Percentiles rank a stretch among this genome's conserved stretches.
phyloP scores from a whole-genome alignment of 768 basidiomycete genomes.

The Lentinula sp. region DNA sequence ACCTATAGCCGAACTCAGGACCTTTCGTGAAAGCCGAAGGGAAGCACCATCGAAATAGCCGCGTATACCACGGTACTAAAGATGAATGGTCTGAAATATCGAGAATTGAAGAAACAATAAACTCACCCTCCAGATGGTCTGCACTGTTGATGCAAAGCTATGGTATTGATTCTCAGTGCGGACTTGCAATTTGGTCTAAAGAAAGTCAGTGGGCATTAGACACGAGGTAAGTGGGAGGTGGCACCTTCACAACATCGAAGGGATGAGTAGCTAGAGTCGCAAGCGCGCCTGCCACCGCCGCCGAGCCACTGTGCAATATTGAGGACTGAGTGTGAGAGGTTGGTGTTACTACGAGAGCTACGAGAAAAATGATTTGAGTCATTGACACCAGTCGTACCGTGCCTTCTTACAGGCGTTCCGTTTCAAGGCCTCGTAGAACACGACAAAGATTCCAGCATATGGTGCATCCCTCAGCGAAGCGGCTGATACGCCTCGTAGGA shows the following conservation, averaged over 20 bases:
- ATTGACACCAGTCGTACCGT: conserved; percentile 3
- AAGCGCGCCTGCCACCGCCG: conserved; percentile 75
- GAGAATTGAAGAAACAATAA: background rate
- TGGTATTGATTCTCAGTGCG: conserved; percentile 73
- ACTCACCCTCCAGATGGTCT: conserved; percentile 65
- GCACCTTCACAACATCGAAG: conserved; percentile 90
- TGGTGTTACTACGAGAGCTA: conserved; percentile 36
- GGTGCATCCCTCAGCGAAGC: conserved; percentile 93
- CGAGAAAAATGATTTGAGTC: conserved; percentile 6
- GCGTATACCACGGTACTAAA: conserved; percentile 67
- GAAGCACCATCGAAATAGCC: conserved; percentile 89
- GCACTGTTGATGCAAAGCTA: conserved; percentile 58
- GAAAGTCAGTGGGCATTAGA: conserved; percentile 4
- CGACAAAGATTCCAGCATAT: conserved; percentile 85
- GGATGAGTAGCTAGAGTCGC: conserved; percentile 87
- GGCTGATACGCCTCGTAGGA: conserved; percentile 81
- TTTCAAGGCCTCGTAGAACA: conserved; percentile 86
- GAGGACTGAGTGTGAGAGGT: conserved; percentile 40
- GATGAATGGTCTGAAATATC: background rate
- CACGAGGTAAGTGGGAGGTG: background rate
- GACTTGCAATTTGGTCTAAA: conserved; percentile 88
- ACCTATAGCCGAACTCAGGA: conserved; percentile 82
- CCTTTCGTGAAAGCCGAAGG: conserved; percentile 79
- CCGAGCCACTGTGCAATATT: conserved; percentile 56
- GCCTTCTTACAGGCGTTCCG: conserved; percentile 49